These are phyloP conservation scores for Solanum acaule DNA, from an alignment of 257 asterid genomes.

Conservation along the genomic window DNA sequence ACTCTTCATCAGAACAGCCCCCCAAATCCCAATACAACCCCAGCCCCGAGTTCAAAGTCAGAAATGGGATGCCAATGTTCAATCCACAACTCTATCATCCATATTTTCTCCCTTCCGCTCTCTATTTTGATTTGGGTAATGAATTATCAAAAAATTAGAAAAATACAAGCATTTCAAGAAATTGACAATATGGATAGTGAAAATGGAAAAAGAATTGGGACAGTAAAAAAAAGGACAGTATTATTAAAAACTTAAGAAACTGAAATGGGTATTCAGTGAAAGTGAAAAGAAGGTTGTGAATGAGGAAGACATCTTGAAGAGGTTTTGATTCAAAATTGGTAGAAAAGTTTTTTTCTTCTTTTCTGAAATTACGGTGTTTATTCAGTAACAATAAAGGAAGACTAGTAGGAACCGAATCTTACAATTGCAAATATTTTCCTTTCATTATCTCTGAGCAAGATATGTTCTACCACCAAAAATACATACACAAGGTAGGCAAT, in stretches of 20 bases:
- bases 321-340: neutral
- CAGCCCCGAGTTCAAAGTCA: neutral
- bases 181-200: neutral
- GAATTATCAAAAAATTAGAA: neutral
- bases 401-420: neutral
- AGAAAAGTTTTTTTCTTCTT: neutral
- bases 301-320: neutral
- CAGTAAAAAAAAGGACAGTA: neutral
- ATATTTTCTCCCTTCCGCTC: neutral
- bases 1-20: neutral
- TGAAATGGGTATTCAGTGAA: neutral
- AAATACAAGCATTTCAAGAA: neutral
- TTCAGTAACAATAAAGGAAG: neutral
- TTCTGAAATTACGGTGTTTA: neutral
- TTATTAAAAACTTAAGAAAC: neutral
- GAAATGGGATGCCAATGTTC: neutral
- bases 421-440: neutral
- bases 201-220: neutral
- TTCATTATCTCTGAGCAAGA: neutral
- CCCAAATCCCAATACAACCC: neutral
- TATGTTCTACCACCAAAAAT: neutral
- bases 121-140: neutral
- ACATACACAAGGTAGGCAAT: neutral
- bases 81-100: neutral
- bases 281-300: neutral